Percentiles rank a stretch among this genome's conserved stretches.
These are phyloP conservation scores for Speleostelium caveatum DNA, from an alignment of 78 protist species.

Conservation along the genomic window DNA sequence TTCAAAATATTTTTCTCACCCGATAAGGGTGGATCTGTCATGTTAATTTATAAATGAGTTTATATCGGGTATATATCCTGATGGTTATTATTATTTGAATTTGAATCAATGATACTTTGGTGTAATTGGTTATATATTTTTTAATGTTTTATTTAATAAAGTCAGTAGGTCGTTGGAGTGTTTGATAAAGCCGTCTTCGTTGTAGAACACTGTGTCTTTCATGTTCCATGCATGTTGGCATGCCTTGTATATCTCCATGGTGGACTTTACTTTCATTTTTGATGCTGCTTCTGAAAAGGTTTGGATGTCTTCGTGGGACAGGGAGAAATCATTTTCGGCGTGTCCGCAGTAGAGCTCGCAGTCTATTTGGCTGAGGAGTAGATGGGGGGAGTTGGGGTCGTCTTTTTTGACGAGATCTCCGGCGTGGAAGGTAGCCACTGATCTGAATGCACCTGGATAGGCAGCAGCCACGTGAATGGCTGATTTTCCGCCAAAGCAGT, in stretches of 20 bases:
- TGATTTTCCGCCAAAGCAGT: constrained; percentile 52
- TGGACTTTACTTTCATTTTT: neutral
- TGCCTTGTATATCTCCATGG: neutral
- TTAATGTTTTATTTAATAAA: too few species aligned
- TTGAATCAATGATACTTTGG: too few species aligned
- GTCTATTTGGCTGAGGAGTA: neutral
- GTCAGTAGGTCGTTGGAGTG: too few species aligned
- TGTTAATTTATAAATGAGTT: too few species aligned
- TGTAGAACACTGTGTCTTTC: constrained; percentile 28
- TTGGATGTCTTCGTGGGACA: constrained; percentile 18
- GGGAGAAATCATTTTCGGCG: constrained; percentile 46
- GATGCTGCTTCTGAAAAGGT: neutral
- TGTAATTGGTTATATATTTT: too few species aligned
- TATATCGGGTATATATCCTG: too few species aligned
- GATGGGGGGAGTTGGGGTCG: neutral
- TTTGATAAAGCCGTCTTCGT: neutral
- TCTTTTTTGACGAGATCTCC: constrained; percentile 10
- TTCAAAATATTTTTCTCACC: too few species aligned
- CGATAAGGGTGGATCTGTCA: too few species aligned
- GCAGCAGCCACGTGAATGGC: neutral
- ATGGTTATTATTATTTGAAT: too few species aligned
- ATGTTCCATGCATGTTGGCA: constrained; percentile 53
- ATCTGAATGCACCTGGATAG: constrained; percentile 10
- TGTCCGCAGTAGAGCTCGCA: constrained; percentile 47
- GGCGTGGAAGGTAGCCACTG: constrained; percentile 42